Evolutionary conservation across 108 stramenopile species (phyloP), one percentile per base, ranked within the genome.

Genomic region (Nitzschia palea): DNA sequence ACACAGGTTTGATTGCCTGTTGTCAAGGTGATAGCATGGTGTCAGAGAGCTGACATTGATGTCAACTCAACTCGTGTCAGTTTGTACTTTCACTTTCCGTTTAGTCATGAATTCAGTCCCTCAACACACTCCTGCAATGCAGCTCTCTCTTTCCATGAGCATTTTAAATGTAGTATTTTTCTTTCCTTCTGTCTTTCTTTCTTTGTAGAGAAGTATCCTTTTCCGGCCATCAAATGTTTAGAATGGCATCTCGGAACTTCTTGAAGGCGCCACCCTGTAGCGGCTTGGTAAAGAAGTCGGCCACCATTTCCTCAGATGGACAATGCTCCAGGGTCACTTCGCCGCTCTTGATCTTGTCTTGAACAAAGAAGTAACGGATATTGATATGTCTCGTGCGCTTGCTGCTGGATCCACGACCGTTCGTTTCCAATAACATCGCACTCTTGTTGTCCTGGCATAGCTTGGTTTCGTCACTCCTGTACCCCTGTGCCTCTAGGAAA

Each of bases 401-500:
- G 2, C 53, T 37, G 4, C 55, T 55, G 2, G 76, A 77, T 1
- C 6, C 2, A 15, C 63, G 26, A 14, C 83, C 83, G 54, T 84
- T 84, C 23, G 17, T 62, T 42, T 74, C 76, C 55, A 84, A 28
- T 2, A 79, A 70, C 20, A 85, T 81, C 22, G 77, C 70, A 45
- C 74, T 81, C 36, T 67, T 26, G 42, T 83, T 83, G 51, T 83
- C 82, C 48, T 83, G 77, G 27, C 74, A 55, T 9, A 81, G 4
- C 9, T 77, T 43, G 35, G 34, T 70, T 4, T 55, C 44, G 0
- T 63, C 32, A n/a, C 79, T 53, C 3, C 9, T 3, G 33, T 78
- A 79, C n/a, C 80, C 80, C 60, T 83, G 82, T 0, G 42, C 73
- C 36, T 75, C 48, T 18, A 80, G 30, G 67, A 80, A 83, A 25